Conservation (phyloP, 2,329 filamentous ascomycete genomes). For the Aspergillus phoenicis region DNA sequence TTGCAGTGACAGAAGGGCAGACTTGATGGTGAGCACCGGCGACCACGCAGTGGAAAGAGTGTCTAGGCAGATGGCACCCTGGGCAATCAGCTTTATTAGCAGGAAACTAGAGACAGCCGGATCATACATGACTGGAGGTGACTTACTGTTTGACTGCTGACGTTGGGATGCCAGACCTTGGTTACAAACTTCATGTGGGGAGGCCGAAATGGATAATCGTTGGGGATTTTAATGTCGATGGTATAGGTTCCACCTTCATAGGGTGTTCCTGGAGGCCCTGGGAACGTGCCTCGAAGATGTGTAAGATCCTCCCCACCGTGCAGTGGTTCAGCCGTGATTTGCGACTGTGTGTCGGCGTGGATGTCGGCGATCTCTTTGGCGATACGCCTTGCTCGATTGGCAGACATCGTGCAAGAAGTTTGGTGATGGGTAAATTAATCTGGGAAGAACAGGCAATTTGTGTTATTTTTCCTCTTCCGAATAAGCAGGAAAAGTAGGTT, state of each 20-base stretch:
- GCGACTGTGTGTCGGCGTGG: conserved; percentile 68
- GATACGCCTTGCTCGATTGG: conserved; percentile 60
- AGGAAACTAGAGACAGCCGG: no score
- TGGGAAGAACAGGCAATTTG: no score
- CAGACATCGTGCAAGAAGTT: conserved; percentile 47
- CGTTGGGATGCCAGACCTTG: conserved; percentile 95
- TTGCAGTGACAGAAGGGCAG: conserved; percentile 87
- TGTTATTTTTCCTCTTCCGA: background rate
- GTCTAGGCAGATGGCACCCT: conserved; percentile 97
- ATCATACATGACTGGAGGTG: background rate
- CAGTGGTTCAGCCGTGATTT: conserved; percentile 69
- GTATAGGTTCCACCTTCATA: conserved; percentile 84
- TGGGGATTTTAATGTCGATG: conserved; percentile 84
- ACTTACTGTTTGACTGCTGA: conserved; percentile 88
- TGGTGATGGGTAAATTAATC: background rate
- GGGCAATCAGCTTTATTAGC: background rate
- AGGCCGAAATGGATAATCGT: conserved; percentile 89
- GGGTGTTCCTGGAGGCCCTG: conserved; percentile 86
- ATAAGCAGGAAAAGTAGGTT: background rate
- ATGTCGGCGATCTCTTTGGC: conserved; percentile 54
- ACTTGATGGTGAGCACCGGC: conserved; percentile 94
- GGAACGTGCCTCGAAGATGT: conserved; percentile 80
- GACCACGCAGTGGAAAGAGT: conserved; percentile 90
- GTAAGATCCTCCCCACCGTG: conserved; percentile 70
- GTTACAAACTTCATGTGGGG: conserved; percentile 90